phyloP scores from a whole-genome alignment of 169 alveolate species.

The Babesia sp. region DNA sequence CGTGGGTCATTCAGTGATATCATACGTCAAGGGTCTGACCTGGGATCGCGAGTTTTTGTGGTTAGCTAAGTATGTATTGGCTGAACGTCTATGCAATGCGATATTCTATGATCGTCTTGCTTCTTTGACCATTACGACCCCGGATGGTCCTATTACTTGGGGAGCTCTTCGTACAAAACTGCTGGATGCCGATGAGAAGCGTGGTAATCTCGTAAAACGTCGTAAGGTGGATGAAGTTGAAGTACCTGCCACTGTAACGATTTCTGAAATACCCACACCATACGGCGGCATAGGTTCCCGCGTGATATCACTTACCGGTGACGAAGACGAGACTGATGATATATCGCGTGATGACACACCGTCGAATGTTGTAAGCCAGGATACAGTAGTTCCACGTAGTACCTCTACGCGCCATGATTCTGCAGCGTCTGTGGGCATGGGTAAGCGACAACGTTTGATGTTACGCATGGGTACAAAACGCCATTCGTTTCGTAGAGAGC shows the following conservation, averaged over 20 bases:
- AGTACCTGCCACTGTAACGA: too few relatives aligned
- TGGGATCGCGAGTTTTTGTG: constrained; percentile 36
- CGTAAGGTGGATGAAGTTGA: background rate
- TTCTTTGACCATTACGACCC: background rate
- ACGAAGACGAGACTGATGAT: background rate
- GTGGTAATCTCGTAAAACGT: background rate
- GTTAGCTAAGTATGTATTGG: constrained; percentile 48
- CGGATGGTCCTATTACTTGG: constrained; percentile 20
- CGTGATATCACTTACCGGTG: too few relatives aligned
- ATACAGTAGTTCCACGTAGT: background rate
- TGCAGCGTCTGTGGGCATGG: background rate
- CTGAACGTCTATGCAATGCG: constrained; percentile 41
- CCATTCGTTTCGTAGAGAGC: too few relatives aligned
- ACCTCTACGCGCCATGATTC: background rate
- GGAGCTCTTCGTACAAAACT: constrained; percentile 21
- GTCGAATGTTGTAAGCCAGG: too few relatives aligned
- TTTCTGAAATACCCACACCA: too few relatives aligned
- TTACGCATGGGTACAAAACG: too few relatives aligned
- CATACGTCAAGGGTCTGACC: constrained; percentile 11
- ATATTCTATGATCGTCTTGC: background rate
- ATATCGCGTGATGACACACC: too few relatives aligned
- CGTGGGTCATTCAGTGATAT: background rate
- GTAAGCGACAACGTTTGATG: too few relatives aligned
- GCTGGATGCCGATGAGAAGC: background rate
- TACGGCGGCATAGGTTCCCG: too few relatives aligned